phyloP scores from a whole-genome alignment of 192 early-diverging fungal genomes.

The Podila epicladia region DNA sequence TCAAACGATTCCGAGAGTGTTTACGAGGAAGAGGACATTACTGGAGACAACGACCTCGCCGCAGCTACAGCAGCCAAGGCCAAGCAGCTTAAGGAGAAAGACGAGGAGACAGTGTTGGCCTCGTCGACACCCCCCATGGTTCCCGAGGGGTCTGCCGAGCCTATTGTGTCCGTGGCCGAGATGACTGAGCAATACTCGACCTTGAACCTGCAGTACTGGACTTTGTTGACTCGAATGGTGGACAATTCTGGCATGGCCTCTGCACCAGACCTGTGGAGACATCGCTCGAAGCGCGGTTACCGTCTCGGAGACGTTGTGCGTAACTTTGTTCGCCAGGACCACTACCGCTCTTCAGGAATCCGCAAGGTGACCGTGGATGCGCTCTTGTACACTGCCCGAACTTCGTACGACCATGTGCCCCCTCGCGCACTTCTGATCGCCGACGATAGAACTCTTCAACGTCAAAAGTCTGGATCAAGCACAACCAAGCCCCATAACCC shows the following conservation, averaged over 20 bases:
- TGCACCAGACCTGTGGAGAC: slow-evolving; percentile 63
- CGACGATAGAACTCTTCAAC: not conserved
- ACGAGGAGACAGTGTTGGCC: slow-evolving; percentile 7
- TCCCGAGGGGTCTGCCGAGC: slow-evolving; percentile 28
- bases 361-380: slow-evolving; percentile 56
- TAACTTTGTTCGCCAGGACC: slow-evolving; percentile 51
- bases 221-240: slow-evolving; percentile 59
- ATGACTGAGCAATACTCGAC: slow-evolving; percentile 52
- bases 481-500: slow-evolving; percentile 15
- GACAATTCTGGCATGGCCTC: slow-evolving; percentile 60
- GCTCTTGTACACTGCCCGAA: slow-evolving; percentile 59
- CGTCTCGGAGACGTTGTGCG: slow-evolving; percentile 56
- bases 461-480: slow-evolving; percentile 17
- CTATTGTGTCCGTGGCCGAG: slow-evolving; percentile 24
- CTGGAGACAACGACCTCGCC: not conserved
- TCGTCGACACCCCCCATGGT: slow-evolving; percentile 44
- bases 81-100: not conserved
- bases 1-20: not conserved
- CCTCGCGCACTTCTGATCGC: slow-evolving; percentile 18
- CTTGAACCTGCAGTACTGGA: slow-evolving; percentile 69
- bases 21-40: slow-evolving; percentile 12
- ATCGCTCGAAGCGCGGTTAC: slow-evolving; percentile 56
- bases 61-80: slow-evolving; percentile 6
- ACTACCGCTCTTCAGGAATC: slow-evolving; percentile 22
- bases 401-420: slow-evolving; percentile 50